phyloP scores from a whole-genome alignment of 1,284 basidiomycete genomes.

The Ustilago loliicola region DNA sequence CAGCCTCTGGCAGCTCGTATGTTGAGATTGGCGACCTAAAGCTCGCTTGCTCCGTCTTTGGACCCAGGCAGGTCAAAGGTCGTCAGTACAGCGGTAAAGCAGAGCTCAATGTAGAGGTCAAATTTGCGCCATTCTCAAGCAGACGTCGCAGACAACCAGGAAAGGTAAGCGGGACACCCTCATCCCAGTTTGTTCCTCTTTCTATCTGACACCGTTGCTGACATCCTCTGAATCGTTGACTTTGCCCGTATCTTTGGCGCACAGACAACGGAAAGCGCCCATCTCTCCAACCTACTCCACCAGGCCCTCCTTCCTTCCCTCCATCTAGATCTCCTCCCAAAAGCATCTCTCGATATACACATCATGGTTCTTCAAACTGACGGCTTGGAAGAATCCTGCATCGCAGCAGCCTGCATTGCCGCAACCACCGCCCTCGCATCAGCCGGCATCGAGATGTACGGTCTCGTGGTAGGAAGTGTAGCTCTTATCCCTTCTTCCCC shows the following conservation, averaged over 20 bases:
- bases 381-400: slow-evolving; percentile 76
- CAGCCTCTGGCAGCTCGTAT: slow-evolving; percentile 95
- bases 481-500: slow-evolving; percentile 71
- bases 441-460: slow-evolving; percentile 88
- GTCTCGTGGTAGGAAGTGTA: slow-evolving; percentile 82
- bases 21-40: slow-evolving; percentile 90
- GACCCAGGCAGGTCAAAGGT: slow-evolving; percentile 86
- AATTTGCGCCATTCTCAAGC: slow-evolving; percentile 94
- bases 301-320: slow-evolving; percentile 88
- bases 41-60: slow-evolving; percentile 96
- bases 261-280: slow-evolving; percentile 92
- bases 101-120: slow-evolving; percentile 91
- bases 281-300: slow-evolving; percentile 83
- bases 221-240: not conserved
- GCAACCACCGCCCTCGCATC: slow-evolving; percentile 90
- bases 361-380: slow-evolving; percentile 92
- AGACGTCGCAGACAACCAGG: slow-evolving; percentile 82
- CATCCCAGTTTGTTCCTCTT: not conserved
- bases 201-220: not conserved
- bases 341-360: slow-evolving; percentile 92
- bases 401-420: slow-evolving; percentile 78
- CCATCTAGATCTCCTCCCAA: slow-evolving; percentile 89
- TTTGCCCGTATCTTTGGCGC: not conserved
- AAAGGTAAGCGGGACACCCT: slow-evolving; percentile 75
- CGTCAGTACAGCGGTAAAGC: slow-evolving; percentile 85